Conservation (phyloP, 1,139 yeast species). For the Lodderomyces pseudojiufengensis region DNA sequence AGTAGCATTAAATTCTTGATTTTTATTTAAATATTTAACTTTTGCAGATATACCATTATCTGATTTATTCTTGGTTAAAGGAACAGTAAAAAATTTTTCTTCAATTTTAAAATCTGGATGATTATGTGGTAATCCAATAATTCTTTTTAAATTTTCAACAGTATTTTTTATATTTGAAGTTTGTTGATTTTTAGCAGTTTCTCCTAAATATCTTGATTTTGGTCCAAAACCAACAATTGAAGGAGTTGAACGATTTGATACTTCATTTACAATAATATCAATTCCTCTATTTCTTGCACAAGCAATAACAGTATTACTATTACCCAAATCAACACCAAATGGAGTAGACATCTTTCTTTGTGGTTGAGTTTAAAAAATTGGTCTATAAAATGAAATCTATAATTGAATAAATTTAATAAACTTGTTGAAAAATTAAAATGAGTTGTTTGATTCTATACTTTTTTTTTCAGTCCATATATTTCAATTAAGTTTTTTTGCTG, state of each 20-base stretch:
- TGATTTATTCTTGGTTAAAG: slow-evolving; percentile 62
- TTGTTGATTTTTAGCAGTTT: slow-evolving; percentile 92
- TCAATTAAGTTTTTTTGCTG: too few species aligned
- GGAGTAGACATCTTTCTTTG: slow-evolving; percentile 55
- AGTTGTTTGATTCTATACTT: too few species aligned
- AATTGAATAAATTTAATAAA: too few species aligned
- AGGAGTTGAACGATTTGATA: slow-evolving; percentile 96
- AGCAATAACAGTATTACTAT: slow-evolving; percentile 87
- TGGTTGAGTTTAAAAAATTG: too few species aligned
- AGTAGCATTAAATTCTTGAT: slow-evolving; percentile 75
- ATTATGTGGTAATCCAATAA: slow-evolving; percentile 69
- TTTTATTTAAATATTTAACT: slow-evolving; percentile 81
- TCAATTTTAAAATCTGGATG: slow-evolving; percentile 82
- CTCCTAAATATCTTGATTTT: slow-evolving; percentile 91
- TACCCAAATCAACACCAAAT: slow-evolving; percentile 98
- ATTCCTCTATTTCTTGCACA: slow-evolving; percentile 99
- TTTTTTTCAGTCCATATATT: too few species aligned
- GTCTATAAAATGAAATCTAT: too few species aligned
- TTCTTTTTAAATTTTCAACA: slow-evolving; percentile 88
- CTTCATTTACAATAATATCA: slow-evolving; percentile 97
- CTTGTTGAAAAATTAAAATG: too few species aligned
- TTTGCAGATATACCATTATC: slow-evolving; percentile 74
- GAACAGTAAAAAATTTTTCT: slow-evolving; percentile 66
- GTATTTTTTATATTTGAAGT: slow-evolving; percentile 95
- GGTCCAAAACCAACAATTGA: slow-evolving; percentile 89